Conservation (phyloP, 495 filamentous ascomycete genomes). For the Wilcoxina mikolae region DNA sequence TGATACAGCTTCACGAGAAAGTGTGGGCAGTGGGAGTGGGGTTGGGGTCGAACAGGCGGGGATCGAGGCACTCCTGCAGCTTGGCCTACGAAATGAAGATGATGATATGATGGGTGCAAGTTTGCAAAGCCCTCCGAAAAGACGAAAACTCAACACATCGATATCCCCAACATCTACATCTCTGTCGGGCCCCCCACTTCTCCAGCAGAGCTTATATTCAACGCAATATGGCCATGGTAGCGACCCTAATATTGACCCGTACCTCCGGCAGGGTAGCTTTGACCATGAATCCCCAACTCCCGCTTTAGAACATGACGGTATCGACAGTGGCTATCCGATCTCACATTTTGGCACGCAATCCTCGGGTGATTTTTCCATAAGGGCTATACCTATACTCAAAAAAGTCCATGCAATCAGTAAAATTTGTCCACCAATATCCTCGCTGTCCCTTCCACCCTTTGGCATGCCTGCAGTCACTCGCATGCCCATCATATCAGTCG, state of each 20-base stretch:
- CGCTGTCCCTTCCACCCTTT: slow-evolving; percentile 9
- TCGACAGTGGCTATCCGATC: slow-evolving; percentile 8
- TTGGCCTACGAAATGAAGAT: slow-evolving; percentile 17
- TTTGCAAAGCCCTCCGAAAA: slow-evolving; percentile 14
- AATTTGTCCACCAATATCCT: slow-evolving; percentile 25
- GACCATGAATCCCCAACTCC: slow-evolving; percentile 14
- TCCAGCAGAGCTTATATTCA: slow-evolving; percentile 14
- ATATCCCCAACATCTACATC: not conserved
- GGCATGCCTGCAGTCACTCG: slow-evolving; percentile 30
- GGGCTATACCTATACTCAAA: slow-evolving; percentile 12
- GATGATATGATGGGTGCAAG: slow-evolving; percentile 14
- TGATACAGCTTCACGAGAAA: slow-evolving; percentile 9
- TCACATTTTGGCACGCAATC: slow-evolving; percentile 3
- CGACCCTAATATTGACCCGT: slow-evolving; percentile 26
- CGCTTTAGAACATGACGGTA: not conserved
- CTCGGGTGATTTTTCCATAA: slow-evolving; percentile 14
- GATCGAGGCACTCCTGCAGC: slow-evolving; percentile 26
- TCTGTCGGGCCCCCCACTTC: slow-evolving; percentile 5
- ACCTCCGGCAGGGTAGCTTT: slow-evolving; percentile 23
- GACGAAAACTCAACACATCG: slow-evolving; percentile 15
- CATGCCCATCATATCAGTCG: slow-evolving; percentile 68
- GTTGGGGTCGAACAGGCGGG: slow-evolving; percentile 17
- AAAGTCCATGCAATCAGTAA: slow-evolving; percentile 24
- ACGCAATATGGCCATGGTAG: slow-evolving; percentile 14
- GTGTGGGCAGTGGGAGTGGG: not conserved